Evolutionary conservation across 805 yeast species (phyloP).

Genomic region (Teunomyces tritomae): DNA sequence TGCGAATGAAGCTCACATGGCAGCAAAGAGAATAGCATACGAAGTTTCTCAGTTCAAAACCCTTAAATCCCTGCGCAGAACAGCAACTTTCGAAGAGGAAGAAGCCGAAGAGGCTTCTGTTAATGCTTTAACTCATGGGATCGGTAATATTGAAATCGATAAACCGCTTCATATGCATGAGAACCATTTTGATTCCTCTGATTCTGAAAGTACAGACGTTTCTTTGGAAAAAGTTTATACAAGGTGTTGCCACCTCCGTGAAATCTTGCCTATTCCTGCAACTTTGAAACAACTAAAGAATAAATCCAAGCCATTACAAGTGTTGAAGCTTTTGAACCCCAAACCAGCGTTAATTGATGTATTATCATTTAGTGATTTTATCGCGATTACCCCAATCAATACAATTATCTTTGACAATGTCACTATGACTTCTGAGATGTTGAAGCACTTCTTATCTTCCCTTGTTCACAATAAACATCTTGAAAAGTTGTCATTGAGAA

Average conservation of each 20-base stretch:
- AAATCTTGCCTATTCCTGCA: constrained; percentile 49
- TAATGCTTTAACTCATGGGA: constrained; percentile 2
- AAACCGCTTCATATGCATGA: constrained; percentile 68
- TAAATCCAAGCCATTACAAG: constrained; percentile 51
- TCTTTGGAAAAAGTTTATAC: constrained; percentile 51
- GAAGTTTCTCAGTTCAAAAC: constrained; percentile 51
- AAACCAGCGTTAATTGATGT: constrained; percentile 58
- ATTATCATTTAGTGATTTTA: constrained; percentile 55
- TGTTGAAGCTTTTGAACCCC: constrained; percentile 54
- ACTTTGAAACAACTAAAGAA: constrained; percentile 52
- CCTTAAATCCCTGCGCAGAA: constrained; percentile 17
- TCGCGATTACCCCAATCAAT: constrained; percentile 53
- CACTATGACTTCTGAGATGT: constrained; percentile 52
- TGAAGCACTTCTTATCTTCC: constrained; percentile 46
- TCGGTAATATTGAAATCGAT: constrained; percentile 51
- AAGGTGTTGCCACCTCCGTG: constrained; percentile 48
- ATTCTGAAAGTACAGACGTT: constrained; percentile 19
- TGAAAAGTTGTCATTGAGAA: constrained; percentile 53
- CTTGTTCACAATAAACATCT: constrained; percentile 41
- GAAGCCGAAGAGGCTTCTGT: constrained; percentile 16
- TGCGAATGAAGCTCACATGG: constrained; percentile 71
- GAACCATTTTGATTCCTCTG: constrained; percentile 43
- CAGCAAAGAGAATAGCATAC: constrained; percentile 66
- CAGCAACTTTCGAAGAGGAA: constrained; percentile 16
- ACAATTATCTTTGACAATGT: constrained; percentile 59